A percentile compares a stretch with the other conserved stretches of the same genome.
phyloP scores from a whole-genome alignment of 1,284 basidiomycete genomes.

The Rhodofomes roseus region DNA sequence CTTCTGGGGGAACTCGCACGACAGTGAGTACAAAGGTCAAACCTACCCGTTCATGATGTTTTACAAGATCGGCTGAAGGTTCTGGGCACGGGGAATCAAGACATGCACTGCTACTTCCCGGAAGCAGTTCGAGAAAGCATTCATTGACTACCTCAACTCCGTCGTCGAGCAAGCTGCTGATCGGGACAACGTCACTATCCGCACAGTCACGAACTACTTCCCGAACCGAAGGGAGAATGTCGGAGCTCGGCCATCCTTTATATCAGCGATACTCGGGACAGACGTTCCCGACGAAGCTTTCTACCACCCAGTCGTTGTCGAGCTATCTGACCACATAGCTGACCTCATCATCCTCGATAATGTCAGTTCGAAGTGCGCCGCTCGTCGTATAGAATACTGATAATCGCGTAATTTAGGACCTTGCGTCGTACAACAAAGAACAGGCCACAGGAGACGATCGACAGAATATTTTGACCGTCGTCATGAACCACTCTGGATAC shows the following conservation, averaged over 20 bases:
- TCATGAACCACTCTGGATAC: conserved; percentile 10
- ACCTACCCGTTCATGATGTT: not conserved
- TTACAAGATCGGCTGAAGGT: conserved; percentile 7
- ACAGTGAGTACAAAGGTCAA: conserved; percentile 17
- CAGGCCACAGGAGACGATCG: conserved; percentile 22
- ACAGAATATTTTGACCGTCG: conserved; percentile 17
- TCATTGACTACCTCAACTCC: conserved; percentile 23
- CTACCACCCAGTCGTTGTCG: conserved; percentile 26
- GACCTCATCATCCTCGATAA: conserved; percentile 17
- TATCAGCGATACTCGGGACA: conserved; percentile 27
- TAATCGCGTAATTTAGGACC: conserved; percentile 16
- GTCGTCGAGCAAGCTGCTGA: conserved; percentile 26
- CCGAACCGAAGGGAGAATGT: conserved; percentile 24
- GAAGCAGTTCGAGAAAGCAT: conserved; percentile 12
- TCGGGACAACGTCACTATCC: conserved; percentile 19
- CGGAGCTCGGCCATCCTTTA: conserved; percentile 28
- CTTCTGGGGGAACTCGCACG: conserved; percentile 28
- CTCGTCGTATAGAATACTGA: conserved; percentile 18
- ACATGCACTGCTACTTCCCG: conserved; percentile 6
- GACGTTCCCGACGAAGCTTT: conserved; percentile 29
- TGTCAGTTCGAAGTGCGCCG: conserved; percentile 26
- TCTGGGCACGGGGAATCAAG: conserved; percentile 14
- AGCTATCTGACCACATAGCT: conserved; percentile 16
- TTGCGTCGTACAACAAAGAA: conserved; percentile 22
- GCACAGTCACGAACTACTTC: conserved; percentile 29